Conservation (phyloP, 352 stramenopile species). For the Saprolegnia diclina region DNA sequence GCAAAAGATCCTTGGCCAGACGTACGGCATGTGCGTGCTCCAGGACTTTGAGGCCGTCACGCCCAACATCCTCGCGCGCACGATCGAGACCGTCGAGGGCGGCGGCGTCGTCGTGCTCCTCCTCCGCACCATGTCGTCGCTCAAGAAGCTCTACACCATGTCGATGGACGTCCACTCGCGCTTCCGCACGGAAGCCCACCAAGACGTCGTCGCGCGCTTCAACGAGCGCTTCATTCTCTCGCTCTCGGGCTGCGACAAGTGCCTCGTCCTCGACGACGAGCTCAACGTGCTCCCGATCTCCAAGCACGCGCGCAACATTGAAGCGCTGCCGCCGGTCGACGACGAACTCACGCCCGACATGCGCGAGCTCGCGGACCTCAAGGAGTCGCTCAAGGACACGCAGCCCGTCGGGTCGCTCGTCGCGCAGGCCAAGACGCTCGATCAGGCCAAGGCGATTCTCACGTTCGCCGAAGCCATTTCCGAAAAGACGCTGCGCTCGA, state of each 20-base stretch:
- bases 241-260: constrained; percentile 91
- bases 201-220: constrained; percentile 96
- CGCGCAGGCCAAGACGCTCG: constrained; percentile 91
- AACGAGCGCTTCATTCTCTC: constrained; percentile 99
- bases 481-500: constrained; percentile 93
- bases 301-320: constrained; percentile 87
- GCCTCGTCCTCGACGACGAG: constrained; percentile 98
- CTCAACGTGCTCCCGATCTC: constrained; percentile 98
- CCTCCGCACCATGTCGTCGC: constrained; percentile 95
- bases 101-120: constrained; percentile 97
- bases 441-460: constrained; percentile 94
- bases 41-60: constrained; percentile 99
- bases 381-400: constrained; percentile 93
- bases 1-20: constrained; percentile 98
- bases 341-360: constrained; percentile 71
- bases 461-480: constrained; percentile 97
- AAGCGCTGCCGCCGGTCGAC: constrained; percentile 62
- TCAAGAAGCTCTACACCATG: constrained; percentile 99
- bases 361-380: constrained; percentile 89
- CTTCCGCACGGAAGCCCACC: constrained; percentile 89
- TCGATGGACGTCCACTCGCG: constrained; percentile 93
- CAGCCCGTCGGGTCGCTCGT: constrained; percentile 94
- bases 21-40: constrained; percentile 97
- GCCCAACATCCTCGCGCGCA: constrained; percentile 98
- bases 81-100: constrained; percentile 98